Evolutionary conservation across 2,329 filamentous ascomycete genomes (phyloP), one percentile per base, ranked within the genome.

Genomic region (Fusarium sp.): DNA sequence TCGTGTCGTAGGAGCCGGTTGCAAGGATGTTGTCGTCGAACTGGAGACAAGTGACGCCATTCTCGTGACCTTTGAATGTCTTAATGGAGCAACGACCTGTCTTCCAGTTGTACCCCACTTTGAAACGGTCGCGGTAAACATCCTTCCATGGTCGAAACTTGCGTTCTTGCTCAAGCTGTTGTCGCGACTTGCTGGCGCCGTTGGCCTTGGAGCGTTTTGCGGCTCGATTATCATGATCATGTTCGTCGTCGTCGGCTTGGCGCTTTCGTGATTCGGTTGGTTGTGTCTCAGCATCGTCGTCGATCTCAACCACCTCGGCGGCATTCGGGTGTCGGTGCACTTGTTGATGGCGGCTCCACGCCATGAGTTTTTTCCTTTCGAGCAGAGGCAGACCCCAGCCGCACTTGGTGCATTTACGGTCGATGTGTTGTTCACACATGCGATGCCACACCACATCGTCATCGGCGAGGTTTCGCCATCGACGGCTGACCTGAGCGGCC

Each of bases 361-460:
- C 94, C 70, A 93, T 89, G 68, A 99, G 82, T 74, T 93, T 88
- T 81, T 97, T 97, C 73, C 94, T 88, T 76, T 99, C 96, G 51
- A 99, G 83, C 58, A 97, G 82, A 17, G 96, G 96, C 63, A 99
- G 81, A 4, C 96, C 96, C 94, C 95, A 98, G 24, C 96, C 95
- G 77, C 96, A 99, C 77, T 96, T 97, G 63, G 90, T 95, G 79
- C 95, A 98, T 78, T 97, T 97, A 64, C 94, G 86, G 78, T 97
- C 93, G 73, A 98, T 97, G 79, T 97, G 95, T 77, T 98, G 95
- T 79, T 97, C 94, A 78, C 96, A 99, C 95, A 98, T 98, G 69
- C 91, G 92, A 77, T 98, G 81, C 96, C 96, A 99, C 6, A 99
- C 95, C 10, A 97, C 92, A 78, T 99, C 95, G 76, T 98, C 95